Conservation (phyloP, 2,329 filamentous ascomycete species). For the Sarocladiaceae sp. region DNA sequence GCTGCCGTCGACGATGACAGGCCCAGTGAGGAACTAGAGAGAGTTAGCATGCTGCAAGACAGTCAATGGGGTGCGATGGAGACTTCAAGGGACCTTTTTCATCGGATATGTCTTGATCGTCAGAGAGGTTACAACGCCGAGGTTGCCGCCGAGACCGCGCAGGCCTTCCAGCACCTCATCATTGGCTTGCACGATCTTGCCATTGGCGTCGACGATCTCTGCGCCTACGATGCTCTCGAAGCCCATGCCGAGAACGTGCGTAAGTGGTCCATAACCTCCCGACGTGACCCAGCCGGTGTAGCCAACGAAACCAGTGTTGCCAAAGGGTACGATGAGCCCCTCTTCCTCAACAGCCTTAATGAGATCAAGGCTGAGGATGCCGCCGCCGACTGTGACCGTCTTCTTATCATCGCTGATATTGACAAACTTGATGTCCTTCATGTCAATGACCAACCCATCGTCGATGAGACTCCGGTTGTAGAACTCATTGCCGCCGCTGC, state of each 20-base stretch:
- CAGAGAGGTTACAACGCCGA: constrained; percentile 20
- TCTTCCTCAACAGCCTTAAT: constrained; percentile 4
- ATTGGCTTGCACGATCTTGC: constrained; percentile 20
- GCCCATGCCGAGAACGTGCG: constrained; percentile 23
- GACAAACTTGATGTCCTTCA: constrained; percentile 6
- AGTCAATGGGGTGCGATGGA: neutral
- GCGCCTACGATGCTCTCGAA: constrained; percentile 29
- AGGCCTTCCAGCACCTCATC: constrained; percentile 22
- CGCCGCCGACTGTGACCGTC: constrained; percentile 6
- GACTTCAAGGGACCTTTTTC: constrained; percentile 4
- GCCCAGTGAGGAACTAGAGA: neutral
- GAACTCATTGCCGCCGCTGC: constrained; percentile 7
- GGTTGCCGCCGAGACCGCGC: constrained; percentile 19
- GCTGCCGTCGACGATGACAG: neutral
- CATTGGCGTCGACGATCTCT: constrained; percentile 19
- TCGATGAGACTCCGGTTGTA: neutral
- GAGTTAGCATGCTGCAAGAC: too few species aligned
- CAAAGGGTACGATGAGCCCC: constrained; percentile 3
- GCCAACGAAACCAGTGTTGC: constrained; percentile 18
- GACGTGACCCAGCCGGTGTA: constrained; percentile 28
- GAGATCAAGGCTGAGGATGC: constrained; percentile 23
- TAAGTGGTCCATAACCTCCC: constrained; percentile 28
- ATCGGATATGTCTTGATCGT: constrained; percentile 18
- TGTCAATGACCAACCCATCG: constrained; percentile 4
- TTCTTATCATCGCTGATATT: constrained; percentile 7